phyloP scores from a whole-genome alignment of 23 red algal species.

The Gracilariopsis chorda region DNA sequence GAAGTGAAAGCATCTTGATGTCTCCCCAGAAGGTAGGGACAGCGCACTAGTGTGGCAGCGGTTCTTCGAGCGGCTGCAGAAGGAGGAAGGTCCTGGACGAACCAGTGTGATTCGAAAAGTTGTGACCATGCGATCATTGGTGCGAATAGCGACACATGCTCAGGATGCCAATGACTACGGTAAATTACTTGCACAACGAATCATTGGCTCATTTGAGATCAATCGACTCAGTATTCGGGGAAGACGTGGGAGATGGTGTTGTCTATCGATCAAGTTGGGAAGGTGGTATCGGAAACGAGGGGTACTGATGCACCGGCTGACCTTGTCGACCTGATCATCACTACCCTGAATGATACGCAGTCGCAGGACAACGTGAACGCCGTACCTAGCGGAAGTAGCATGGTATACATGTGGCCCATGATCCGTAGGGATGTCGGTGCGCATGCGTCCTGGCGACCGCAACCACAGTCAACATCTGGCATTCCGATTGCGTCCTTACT shows the following conservation, averaged over 20 bases:
- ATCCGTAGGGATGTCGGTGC: neutral
- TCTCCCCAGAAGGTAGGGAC: neutral
- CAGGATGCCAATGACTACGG: neutral
- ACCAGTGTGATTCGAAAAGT: neutral
- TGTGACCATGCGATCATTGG: neutral
- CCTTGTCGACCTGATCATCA: neutral
- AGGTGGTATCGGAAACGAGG: neutral
- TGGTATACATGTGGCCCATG: slow-evolving; percentile 15
- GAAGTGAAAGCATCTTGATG: neutral
- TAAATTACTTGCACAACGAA: neutral
- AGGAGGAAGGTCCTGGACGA: neutral
- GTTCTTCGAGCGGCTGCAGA: neutral
- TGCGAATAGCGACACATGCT: neutral
- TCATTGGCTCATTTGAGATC: neutral
- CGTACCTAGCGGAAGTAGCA: neutral
- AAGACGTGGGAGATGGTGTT: neutral
- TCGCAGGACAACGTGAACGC: neutral
- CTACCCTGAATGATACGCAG: neutral
- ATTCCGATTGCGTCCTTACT: no score
- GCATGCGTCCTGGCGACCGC: neutral
- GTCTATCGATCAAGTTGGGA: neutral
- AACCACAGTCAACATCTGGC: neutral
- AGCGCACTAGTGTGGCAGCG: neutral
- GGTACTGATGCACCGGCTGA: neutral
- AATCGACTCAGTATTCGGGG: neutral